Evolutionary conservation across 139 green algal species (phyloP).

Genomic region (Eudorina sp.): DNA sequence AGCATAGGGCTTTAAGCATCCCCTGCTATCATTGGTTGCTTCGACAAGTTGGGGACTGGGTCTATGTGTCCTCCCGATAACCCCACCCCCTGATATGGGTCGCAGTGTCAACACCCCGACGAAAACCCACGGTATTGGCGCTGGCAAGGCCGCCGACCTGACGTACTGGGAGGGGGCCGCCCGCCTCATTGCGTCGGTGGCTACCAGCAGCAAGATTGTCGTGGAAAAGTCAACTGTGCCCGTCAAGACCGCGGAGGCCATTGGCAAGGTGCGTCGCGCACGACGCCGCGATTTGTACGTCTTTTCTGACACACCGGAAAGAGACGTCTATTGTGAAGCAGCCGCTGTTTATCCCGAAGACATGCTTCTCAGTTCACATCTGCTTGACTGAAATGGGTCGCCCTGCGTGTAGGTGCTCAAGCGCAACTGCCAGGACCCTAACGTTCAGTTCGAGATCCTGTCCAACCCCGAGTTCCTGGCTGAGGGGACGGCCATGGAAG

Average conservation of each 20-base stretch:
- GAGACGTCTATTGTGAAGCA: too few species aligned
- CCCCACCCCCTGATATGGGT: too few species aligned
- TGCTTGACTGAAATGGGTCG: too few species aligned
- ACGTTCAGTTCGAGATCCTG: constrained; percentile 96
- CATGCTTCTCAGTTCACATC: too few species aligned
- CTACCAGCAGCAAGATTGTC: constrained; percentile 94
- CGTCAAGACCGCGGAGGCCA: constrained; percentile 99
- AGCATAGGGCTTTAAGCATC: too few species aligned
- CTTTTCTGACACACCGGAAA: too few species aligned
- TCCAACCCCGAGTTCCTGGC: constrained; percentile 95
- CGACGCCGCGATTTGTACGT: too few species aligned
- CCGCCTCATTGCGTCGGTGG: constrained; percentile 91
- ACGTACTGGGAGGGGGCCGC: constrained; percentile 99
- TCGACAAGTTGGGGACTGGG: too few species aligned
- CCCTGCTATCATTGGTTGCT: too few species aligned
- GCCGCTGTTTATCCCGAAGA: too few species aligned
- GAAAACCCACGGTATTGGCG: constrained; percentile 96
- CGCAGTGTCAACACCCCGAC: constrained; percentile 98
- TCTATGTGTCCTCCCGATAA: too few species aligned
- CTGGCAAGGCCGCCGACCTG: constrained; percentile 97
- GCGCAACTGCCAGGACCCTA: constrained; percentile 81
- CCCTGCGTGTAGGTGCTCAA: constrained; percentile 84
- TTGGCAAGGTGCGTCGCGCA: constrained; percentile 89
- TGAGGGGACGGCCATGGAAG: constrained; percentile 92
- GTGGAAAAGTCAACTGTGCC: constrained; percentile 99